These are phyloP conservation scores for Cucurbita argyrosperma DNA, from an alignment of 306 rosid genomes.

Conservation along the genomic window DNA sequence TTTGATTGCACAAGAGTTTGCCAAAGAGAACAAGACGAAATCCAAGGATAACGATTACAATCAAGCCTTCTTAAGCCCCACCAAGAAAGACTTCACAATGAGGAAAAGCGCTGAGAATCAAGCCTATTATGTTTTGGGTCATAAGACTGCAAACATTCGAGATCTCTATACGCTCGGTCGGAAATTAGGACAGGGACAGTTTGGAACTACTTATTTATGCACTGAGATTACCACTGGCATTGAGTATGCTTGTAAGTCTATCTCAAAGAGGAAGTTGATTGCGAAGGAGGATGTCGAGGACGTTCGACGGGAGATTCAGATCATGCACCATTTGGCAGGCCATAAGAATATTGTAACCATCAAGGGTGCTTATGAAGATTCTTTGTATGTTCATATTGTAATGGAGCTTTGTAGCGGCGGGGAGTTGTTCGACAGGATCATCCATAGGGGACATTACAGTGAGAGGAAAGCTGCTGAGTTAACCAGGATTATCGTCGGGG, in stretches of 20 bases:
- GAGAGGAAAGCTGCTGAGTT: slow-evolving; percentile 67
- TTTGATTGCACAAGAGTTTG: slow-evolving; percentile 21
- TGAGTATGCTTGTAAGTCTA: slow-evolving; percentile 63
- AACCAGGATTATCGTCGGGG: slow-evolving; percentile 61
- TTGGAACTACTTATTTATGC: slow-evolving; percentile 57
- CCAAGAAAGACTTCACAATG: slow-evolving; percentile 33
- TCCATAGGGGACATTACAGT: slow-evolving; percentile 61
- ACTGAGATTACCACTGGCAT: slow-evolving; percentile 34
- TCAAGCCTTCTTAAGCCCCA: slow-evolving; percentile 9
- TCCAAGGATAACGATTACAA: slow-evolving; percentile 5
- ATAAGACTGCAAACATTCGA: slow-evolving; percentile 55
- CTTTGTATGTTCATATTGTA: slow-evolving; percentile 59
- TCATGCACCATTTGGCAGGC: slow-evolving; percentile 71
- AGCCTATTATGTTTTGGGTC: slow-evolving; percentile 56
- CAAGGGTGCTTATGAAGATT: slow-evolving; percentile 68
- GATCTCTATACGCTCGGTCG: slow-evolving; percentile 56
- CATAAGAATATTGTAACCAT: slow-evolving; percentile 58
- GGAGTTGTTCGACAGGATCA: slow-evolving; percentile 66
- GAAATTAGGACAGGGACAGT: slow-evolving; percentile 63
- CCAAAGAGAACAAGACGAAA: slow-evolving; percentile 13
- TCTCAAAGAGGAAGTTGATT: slow-evolving; percentile 62
- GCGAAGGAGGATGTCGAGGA: slow-evolving; percentile 60
- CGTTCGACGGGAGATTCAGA: slow-evolving; percentile 63
- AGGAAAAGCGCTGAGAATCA: slow-evolving; percentile 42
- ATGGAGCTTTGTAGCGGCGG: slow-evolving; percentile 70